Conservation (phyloP, 177 flowering plant genomes). For the Vitis hybrid region DNA sequence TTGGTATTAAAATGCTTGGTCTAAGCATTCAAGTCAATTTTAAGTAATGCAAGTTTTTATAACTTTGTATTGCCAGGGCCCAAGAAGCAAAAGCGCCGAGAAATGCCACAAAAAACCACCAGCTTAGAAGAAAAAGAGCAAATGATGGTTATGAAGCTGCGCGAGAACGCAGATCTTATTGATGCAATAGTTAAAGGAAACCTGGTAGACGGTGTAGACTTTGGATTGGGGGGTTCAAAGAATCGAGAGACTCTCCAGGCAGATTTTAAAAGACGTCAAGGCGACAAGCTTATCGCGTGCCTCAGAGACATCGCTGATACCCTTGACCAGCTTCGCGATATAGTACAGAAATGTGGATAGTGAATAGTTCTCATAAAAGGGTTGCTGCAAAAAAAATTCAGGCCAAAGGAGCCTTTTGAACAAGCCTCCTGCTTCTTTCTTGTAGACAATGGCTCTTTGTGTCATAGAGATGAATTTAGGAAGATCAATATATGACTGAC, state of each 20-base stretch:
- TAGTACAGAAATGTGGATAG: slow-evolving; percentile 6
- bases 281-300: slow-evolving; percentile 41
- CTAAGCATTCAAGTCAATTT: not conserved
- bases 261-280: slow-evolving; percentile 32
- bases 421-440: too few species aligned
- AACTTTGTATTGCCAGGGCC: slow-evolving; percentile 14
- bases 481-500: too few species aligned
- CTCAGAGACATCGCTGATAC: slow-evolving; percentile 28
- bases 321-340: slow-evolving; percentile 26
- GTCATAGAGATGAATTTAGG: too few species aligned
- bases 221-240: slow-evolving; percentile 14
- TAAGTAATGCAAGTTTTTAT: not conserved
- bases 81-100: slow-evolving; percentile 17
- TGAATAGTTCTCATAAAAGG: too few species aligned
- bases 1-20: not conserved
- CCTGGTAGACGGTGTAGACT: slow-evolving; percentile 17
- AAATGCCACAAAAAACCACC: not conserved
- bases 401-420: too few species aligned
- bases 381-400: too few species aligned
- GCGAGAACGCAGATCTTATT: slow-evolving; percentile 31
- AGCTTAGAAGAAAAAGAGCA: slow-evolving; percentile 19
- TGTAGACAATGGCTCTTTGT: too few species aligned
- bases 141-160: slow-evolving; percentile 21
- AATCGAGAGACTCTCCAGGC: slow-evolving; percentile 13
- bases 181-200: slow-evolving; percentile 32